These are phyloP conservation scores for Meyerozyma guilliermondii DNA, from an alignment of 1,139 yeast species.

Conservation along the genomic window DNA sequence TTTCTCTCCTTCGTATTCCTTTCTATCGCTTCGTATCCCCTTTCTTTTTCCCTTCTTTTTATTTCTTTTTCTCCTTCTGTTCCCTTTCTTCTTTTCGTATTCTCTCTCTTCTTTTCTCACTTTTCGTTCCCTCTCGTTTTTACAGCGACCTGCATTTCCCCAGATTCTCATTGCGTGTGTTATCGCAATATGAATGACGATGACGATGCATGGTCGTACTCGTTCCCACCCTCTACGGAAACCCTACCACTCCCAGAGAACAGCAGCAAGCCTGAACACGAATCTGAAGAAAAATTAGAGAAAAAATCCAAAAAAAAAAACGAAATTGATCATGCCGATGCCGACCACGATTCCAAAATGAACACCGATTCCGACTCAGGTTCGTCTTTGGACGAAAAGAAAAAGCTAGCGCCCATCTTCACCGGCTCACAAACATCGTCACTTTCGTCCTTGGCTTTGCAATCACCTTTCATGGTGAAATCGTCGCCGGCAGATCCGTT, in stretches of 20 bases:
- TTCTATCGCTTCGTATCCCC: too few species aligned
- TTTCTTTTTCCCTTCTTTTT: too few species aligned
- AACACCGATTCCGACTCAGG: not conserved
- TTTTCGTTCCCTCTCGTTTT: not conserved
- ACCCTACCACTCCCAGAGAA: constrained; percentile 14
- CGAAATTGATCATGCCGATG: not conserved
- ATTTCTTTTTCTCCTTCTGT: not conserved
- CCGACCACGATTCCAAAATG: not conserved
- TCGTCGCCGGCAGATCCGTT: constrained; percentile 56
- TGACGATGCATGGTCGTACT: constrained; percentile 43
- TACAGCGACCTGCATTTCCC: not conserved
- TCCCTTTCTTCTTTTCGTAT: not conserved
- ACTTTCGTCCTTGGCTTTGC: constrained; percentile 25
- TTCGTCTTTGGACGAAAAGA: not conserved
- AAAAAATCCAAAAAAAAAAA: too few species aligned
- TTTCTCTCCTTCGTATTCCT: too few species aligned
- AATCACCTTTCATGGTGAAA: constrained; percentile 36
- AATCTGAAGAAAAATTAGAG: not conserved
- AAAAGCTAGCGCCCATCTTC: not conserved
- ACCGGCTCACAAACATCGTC: constrained; percentile 11
- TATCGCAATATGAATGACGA: constrained; percentile 17
- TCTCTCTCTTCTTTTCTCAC: not conserved
- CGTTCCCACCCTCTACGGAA: constrained; percentile 40
- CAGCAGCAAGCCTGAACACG: not conserved
- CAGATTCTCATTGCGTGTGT: not conserved